Base-by-base conservation (phyloP, 2,329 filamentous ascomycete genomes). In the Sclerotiophoma versabilis region DNA sequence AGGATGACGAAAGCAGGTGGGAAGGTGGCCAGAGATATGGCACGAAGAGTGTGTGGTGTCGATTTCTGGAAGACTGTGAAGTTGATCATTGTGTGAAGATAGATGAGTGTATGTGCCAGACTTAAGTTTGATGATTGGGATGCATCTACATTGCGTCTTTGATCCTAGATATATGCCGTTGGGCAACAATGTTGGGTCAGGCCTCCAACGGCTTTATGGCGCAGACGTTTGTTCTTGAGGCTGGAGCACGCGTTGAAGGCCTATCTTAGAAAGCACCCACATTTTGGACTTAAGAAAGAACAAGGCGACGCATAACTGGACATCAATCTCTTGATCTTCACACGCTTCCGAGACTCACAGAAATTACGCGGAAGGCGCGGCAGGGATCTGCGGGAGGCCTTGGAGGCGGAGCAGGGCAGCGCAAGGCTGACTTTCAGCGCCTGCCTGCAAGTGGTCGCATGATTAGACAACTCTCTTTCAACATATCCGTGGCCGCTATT, bases 1-100 rank as follows among this genome's bases (percentile, higher is more conserved):
- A 73, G 60, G 11, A 73, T 37, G 39, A 68, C 8, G 36, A 73
- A 72, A 2, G 56, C 66, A 0, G 66, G 68, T 1, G 59, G 51
- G 47, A 71, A 70, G 14, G 54, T 59, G 4, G 59, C 44, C 27
- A 71, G 39, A 8, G 59, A 64, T 2, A 70, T 47, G 22, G 66
- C 61, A 34, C 66, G 66, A 2, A 71, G 65, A 20, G 65, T 30
- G 41, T 69, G 69, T 0, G 58, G 25, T 4, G 41, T 47, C 9
- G 65, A 69, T 43, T 64, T 64, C 3, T 53, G 59, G 51, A 71
- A 59, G 56, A 69, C 60, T 14, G 49, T 66, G 8, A 67, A 26
- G 49, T 63, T 66, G 45, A 69, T 57, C 49, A 70, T 48, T 12
- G n/a, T 27, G 30, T 37, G n/a, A 12, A 14, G 10, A 11, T 15